Evolutionary conservation across 441 rosid species (phyloP).

Genomic region (Raphanus hybrid): DNA sequence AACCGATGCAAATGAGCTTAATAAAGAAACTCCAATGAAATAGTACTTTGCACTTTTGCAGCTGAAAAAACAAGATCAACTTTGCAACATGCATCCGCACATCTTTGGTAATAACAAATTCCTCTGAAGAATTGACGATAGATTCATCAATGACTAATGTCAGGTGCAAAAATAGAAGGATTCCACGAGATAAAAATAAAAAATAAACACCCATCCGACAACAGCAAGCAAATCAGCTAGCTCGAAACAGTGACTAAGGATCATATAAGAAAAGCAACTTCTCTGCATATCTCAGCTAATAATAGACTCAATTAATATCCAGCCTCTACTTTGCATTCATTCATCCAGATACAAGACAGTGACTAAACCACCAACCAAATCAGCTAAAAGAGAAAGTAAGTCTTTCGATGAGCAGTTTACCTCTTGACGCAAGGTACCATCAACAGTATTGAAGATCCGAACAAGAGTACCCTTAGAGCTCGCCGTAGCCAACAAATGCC

Average conservation of each 20-base stretch:
- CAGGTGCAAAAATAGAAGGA: slow-evolving; percentile 4
- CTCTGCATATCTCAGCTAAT: background rate
- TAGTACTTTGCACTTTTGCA: background rate
- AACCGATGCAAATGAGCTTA: background rate
- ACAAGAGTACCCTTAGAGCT: slow-evolving; percentile 91
- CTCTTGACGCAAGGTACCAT: slow-evolving; percentile 87
- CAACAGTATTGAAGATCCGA: slow-evolving; percentile 73
- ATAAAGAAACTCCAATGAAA: slow-evolving; percentile 2
- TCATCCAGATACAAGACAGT: background rate
- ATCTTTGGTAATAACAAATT: background rate
- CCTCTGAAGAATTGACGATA: background rate
- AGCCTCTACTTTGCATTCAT: background rate
- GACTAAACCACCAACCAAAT: background rate
- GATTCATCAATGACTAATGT: slow-evolving; percentile 5
- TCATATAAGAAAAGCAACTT: background rate
- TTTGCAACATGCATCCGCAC: background rate
- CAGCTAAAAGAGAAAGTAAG: background rate
- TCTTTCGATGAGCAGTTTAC: slow-evolving; percentile 41
- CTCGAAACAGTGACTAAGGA: background rate
- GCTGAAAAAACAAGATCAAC: background rate
- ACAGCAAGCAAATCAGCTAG: slow-evolving; percentile 16
- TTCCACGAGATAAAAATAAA: background rate
- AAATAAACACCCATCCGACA: background rate
- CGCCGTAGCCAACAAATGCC: slow-evolving; percentile 81
- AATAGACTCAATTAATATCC: background rate